Conservation (phyloP, 306 rosid genomes). For the Cucumis sativus region Cucumber_9930_V3 NC_026658.2:15103001-15103500, state of each 20-base stretch:
- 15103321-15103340: background rate
- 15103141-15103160: slow-evolving; percentile 27
- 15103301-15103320: background rate
- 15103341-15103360: background rate
- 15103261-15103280: background rate
- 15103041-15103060: background rate
- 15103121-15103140: background rate
- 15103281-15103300: background rate
- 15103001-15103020: background rate
- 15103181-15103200: slow-evolving; percentile 70
- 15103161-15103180: slow-evolving; percentile 70
- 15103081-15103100: background rate
- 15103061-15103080: background rate
- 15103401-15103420: background rate
- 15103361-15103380: background rate
- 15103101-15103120: background rate
- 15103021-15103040: background rate
- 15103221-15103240: background rate
- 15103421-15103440: background rate
- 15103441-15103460: background rate
- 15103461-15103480: slow-evolving; percentile 23
- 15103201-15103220: slow-evolving; percentile 63
- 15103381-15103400: background rate
- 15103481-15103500: too few relatives aligned
- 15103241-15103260: background rate